A percentile compares a stretch with the other conserved stretches of the same genome.
phyloP scores from a whole-genome alignment of 1,284 basidiomycete species.

The Malassezia globosa region DNA sequence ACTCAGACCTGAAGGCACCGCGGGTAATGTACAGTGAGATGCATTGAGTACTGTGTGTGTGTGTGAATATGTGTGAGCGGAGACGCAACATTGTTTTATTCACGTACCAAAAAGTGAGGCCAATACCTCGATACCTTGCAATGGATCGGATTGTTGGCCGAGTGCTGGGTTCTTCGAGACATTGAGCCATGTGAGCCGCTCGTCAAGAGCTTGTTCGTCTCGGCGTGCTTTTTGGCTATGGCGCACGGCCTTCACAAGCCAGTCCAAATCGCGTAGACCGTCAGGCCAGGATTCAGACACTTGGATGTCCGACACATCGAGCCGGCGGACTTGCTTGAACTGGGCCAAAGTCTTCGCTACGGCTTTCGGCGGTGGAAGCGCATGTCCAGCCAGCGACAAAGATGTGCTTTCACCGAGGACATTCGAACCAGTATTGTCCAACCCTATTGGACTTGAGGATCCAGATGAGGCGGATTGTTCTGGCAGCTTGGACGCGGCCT shows the following conservation, averaged over 20 bases:
- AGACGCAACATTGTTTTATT: too few species aligned
- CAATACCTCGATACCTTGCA: constrained; percentile 8
- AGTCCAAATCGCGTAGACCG: constrained; percentile 23
- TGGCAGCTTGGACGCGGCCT: too few species aligned
- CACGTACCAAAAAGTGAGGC: constrained; percentile 1
- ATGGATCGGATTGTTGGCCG: constrained; percentile 8
- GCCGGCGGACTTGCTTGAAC: constrained; percentile 28
- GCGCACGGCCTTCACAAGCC: constrained; percentile 27
- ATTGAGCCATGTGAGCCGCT: constrained; percentile 21
- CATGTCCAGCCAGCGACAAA: constrained; percentile 27
- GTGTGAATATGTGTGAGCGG: neutral
- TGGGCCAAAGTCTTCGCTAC: constrained; percentile 30
- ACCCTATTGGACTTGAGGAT: too few species aligned
- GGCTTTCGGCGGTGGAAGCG: constrained; percentile 23
- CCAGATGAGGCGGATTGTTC: too few species aligned
- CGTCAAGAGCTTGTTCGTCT: constrained; percentile 4
- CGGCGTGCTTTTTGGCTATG: constrained; percentile 20
- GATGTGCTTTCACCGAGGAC: too few species aligned
- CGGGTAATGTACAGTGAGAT: constrained; percentile 25
- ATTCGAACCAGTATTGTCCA: too few species aligned
- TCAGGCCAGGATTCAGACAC: constrained; percentile 22
- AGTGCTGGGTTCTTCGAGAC: constrained; percentile 16
- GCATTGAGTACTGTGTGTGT: constrained; percentile 23
- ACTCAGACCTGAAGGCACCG: constrained; percentile 20
- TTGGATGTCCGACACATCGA: constrained; percentile 33